Evolutionary conservation across 139 green algal genomes (phyloP).

Genomic region (Marvania coccoides): DNA sequence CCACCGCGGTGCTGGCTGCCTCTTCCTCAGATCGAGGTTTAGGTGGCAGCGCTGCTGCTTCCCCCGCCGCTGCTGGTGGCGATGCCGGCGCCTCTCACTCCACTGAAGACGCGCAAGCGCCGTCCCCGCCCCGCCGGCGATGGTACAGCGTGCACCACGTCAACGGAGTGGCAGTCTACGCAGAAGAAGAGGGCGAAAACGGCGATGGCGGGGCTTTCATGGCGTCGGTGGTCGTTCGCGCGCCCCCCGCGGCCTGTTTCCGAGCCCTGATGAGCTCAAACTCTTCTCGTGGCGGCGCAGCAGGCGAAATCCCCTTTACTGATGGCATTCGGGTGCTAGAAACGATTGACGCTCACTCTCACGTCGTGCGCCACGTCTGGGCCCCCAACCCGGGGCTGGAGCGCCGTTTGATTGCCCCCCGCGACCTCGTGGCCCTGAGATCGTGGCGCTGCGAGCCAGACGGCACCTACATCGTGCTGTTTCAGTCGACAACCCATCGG

Average conservation of each 20-base stretch:
- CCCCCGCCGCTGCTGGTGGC: not conserved
- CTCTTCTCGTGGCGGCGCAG: not conserved
- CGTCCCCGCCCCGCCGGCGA: not conserved
- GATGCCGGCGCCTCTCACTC: not conserved
- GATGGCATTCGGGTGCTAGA: constrained; percentile 8
- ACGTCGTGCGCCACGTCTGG: not conserved
- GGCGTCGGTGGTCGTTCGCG: constrained; percentile 33
- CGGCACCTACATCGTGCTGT: constrained; percentile 45
- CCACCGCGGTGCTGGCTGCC: not conserved
- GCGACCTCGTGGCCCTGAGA: constrained; percentile 30
- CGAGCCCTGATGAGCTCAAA: not conserved
- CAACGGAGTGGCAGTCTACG: constrained; percentile 31
- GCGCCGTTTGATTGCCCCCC: not conserved
- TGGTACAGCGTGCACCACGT: constrained; percentile 27
- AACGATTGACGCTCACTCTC: constrained; percentile 15
- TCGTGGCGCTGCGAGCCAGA: constrained; percentile 40
- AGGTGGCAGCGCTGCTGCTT: not conserved
- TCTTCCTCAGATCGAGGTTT: not conserved
- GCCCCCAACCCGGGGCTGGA: not conserved
- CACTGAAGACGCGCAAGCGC: not conserved
- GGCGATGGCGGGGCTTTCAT: constrained; percentile 38
- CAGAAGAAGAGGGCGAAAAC: constrained; percentile 12
- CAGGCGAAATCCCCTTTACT: not conserved
- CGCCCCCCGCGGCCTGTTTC: constrained; percentile 24
- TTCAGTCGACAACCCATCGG: constrained; percentile 12